Evolutionary conservation across 306 rosid genomes (phyloP), one percentile per base, ranked within the genome.

Genomic region (Datisca glomerata): DNA sequence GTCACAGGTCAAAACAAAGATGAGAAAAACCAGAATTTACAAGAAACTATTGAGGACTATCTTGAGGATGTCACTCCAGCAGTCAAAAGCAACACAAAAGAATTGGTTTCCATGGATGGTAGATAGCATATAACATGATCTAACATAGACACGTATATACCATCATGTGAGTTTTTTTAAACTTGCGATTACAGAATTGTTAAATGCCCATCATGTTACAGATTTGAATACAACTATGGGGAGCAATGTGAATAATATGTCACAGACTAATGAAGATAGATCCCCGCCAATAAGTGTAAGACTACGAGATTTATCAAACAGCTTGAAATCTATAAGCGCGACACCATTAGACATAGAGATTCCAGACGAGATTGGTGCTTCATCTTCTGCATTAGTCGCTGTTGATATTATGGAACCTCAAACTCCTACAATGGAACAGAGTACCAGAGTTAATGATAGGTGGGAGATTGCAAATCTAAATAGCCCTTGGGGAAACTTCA

Each of bases 281-380:
- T 74, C 95, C 4, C 93, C 95, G 17, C 77, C 85, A n/a, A 51
- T 89, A n/a, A 89, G 93, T 56, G 59, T 49, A 53, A 76, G 74
- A 45, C 23, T 89, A 34, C 77, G 74, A 21, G 91, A 74, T 23
- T 39, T 89, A 41, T 71, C 85, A 23, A 75, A 70, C 49, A 61
- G 43, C 27, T 21, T 73, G 50, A 80, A 64, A 47, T 61, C 55
- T 36, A 47, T 80, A 2, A 47, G 32, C 6, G 48, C 82, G 38
- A 65, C 76, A 55, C 79, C 86, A 8, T 21, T 34, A 34, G 29
- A 52, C 27, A 8, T 31, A 43, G 67, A 52, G 49, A 44, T 64
- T 27, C 49, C 53, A 20, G 64, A 58, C 41, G 55, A 47, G 33
- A 50, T 45, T 21, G 49, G 42, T 40, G 45, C 41, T 63, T 21